phyloP scores from a whole-genome alignment of 805 yeast species.

The Candida mattraensis region DNA sequence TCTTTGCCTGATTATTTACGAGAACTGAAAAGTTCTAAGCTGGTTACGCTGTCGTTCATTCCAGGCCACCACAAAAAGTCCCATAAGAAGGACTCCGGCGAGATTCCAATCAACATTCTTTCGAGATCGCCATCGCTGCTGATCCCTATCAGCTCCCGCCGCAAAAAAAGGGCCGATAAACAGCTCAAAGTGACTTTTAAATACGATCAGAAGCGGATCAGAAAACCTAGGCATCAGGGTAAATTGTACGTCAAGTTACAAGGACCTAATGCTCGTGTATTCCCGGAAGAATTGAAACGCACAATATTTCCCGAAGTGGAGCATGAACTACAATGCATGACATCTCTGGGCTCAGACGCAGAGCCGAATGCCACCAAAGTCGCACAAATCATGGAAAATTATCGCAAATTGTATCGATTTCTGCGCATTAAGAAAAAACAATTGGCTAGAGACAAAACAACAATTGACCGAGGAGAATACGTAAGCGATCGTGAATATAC shows the following conservation, averaged over 20 bases:
- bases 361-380: conserved; percentile 8
- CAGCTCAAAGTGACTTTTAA: conserved; percentile 5
- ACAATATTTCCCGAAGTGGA: conserved; percentile 7
- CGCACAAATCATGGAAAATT: conserved; percentile 15
- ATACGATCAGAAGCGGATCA: too few species aligned
- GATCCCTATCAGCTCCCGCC: conserved; percentile 14
- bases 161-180: conserved; percentile 4
- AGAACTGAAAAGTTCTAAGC: conserved; percentile 22
- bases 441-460: conserved; percentile 3
- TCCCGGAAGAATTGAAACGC: too few species aligned
- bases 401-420: conserved; percentile 12
- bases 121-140: conserved; percentile 14
- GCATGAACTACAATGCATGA: conserved; percentile 4
- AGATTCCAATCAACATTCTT: conserved; percentile 12
- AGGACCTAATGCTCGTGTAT: too few species aligned
- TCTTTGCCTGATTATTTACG: conserved; percentile 23
- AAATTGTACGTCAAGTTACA: too few species aligned
- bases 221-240: too few species aligned
- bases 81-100: conserved; percentile 5
- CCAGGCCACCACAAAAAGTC: conserved; percentile 12
- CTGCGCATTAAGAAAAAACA: conserved; percentile 15
- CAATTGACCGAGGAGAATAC: not conserved
- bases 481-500: conserved; percentile 4
- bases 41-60: conserved; percentile 26
- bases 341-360: conserved; percentile 11